phyloP scores from a whole-genome alignment of 345 rosid species.

The Punica granatum region DNA sequence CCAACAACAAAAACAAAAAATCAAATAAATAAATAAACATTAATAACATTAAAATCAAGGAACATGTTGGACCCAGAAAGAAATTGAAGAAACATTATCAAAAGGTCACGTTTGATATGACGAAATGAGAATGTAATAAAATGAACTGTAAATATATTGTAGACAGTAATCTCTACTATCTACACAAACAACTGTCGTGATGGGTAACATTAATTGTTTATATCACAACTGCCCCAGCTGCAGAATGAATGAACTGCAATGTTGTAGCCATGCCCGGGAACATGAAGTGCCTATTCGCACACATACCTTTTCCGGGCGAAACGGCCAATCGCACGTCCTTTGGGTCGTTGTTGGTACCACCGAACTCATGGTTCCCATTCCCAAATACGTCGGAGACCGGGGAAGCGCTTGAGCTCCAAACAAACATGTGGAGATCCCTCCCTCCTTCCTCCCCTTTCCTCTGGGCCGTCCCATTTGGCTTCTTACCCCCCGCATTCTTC shows the following conservation, averaged over 20 bases:
- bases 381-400: conserved; percentile 85
- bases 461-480: conserved; percentile 8
- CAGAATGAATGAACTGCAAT: neutral
- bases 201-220: too few relatives aligned
- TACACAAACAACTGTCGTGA: too few relatives aligned
- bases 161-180: too few relatives aligned
- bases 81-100: neutral
- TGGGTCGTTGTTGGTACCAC: conserved; percentile 40
- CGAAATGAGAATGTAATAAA: too few relatives aligned
- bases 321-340: conserved; percentile 54
- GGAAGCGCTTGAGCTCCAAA: conserved; percentile 93
- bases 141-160: too few relatives aligned
- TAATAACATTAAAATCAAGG: conserved; percentile 34
- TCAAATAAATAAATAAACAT: neutral
- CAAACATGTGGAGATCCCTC: conserved; percentile 96
- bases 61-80: neutral
- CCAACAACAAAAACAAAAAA: too few relatives aligned
- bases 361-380: conserved; percentile 36
- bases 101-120: too few relatives aligned
- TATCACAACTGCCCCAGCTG: neutral
- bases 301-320: conserved; percentile 73
- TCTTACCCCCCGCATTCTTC: conserved; percentile 21
- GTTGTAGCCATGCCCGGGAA: too few relatives aligned
- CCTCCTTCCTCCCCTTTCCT: conserved; percentile 35
- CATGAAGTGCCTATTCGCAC: too few relatives aligned